Conservation (phyloP, 805 yeast genomes). For the Candida nemodendra region DNA sequence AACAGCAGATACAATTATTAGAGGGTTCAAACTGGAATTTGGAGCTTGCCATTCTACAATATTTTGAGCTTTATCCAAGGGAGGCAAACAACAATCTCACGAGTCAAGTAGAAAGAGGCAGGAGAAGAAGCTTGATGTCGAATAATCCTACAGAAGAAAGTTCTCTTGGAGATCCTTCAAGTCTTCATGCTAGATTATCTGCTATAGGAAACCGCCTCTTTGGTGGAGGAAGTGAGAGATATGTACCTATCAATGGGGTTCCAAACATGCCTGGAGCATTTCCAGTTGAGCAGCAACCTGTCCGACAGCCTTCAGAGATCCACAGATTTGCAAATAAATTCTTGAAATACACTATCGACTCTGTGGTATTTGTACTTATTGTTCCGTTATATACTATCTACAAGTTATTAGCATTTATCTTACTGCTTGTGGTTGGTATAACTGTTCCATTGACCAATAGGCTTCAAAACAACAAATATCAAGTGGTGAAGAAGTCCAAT, state of each 20-base stretch:
- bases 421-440: constrained; percentile 21
- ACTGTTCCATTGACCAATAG: constrained; percentile 23
- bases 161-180: background rate
- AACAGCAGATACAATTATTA: constrained; percentile 20
- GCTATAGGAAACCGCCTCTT: constrained; percentile 4
- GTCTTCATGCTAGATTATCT: constrained; percentile 3
- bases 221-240: background rate
- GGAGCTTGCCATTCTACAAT: constrained; percentile 25
- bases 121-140: constrained; percentile 8
- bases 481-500: constrained; percentile 16
- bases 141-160: constrained; percentile 4
- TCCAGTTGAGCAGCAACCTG: constrained; percentile 10
- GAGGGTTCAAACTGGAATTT: constrained; percentile 27
- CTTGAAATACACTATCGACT: constrained; percentile 10
- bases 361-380: constrained; percentile 20
- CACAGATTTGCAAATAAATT: constrained; percentile 19
- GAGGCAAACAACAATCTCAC: constrained; percentile 14
- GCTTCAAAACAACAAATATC: constrained; percentile 23
- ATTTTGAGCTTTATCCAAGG: constrained; percentile 23
- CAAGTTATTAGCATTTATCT: constrained; percentile 16
- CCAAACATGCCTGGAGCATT: constrained; percentile 25
- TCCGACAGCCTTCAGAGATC: constrained; percentile 22
- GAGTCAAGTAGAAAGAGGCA: constrained; percentile 8
- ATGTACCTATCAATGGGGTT: constrained; percentile 6
- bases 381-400: constrained; percentile 28